Base-by-base conservation (phyloP, 75 land plant genomes). In the Pinus albicaulis region DNA sequence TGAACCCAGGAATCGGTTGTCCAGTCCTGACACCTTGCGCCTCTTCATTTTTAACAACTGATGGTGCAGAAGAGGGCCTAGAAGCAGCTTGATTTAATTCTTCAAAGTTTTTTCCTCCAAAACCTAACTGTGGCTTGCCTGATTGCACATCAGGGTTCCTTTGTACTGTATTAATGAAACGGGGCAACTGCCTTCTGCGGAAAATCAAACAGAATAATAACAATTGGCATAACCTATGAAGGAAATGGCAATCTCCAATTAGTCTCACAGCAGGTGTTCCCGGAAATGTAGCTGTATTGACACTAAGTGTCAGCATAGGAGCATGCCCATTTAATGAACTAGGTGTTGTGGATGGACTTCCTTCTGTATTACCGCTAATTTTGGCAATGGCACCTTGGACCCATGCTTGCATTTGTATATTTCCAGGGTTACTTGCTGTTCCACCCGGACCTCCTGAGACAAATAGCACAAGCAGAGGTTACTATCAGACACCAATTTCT, bases 371-470 rank as follows among this genome's bases (percentile, higher is more conserved):
- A 80, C 86, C 86, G 79, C 91, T 98, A 57, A 95, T 96, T 84
- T 98, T 98, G 48, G 99, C 99, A 76, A 98, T 89, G 48, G 99
- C 99, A 74, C 99, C 98, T 80, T 98, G 99, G 55, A 98, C 92
- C 99, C 99, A 98, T 74, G 93, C 96, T 80, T 91, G 93, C 85
- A 98, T 97, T 77, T 93, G 94, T 26, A 91, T 81, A 66, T 87
- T 91, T 56, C 99, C 98, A 68, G 89, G 84, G 64, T 88, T 77
- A 77, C 76, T 88, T 74, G 88, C 28, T 19, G 89, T 55, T 26
- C 88, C 88, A 79, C 79, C 83, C 71, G 88, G 89, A 80, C 75
- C 73, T 55, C 86, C 98, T 85, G 22, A 68, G 22, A n/a, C 22
- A 68, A n/a, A 36, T 2, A 38, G 14, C 22, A 68, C 38, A 38